Base-by-base conservation (phyloP, 441 rosid species). In the Viola pubescens region DNA sequence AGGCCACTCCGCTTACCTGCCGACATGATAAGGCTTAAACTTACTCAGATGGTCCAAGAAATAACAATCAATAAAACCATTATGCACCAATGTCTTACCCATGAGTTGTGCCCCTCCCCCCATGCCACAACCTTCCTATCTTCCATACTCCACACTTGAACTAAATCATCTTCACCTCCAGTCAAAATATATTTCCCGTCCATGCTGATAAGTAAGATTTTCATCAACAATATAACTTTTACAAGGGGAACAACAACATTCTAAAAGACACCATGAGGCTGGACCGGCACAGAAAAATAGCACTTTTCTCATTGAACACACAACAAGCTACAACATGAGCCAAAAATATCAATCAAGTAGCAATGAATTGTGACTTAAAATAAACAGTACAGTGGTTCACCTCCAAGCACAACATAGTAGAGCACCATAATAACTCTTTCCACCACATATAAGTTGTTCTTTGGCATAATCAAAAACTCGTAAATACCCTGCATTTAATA, bases 41-140 rank as follows among this genome's bases (percentile, higher is more conserved):
- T 46, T 49, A 72, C 66, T 46, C 65, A 63, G 51, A 58, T 12
- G 56, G 37, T 39, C 56, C 70, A 64, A 62, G 60, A 16, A 43
- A 47, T 49, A 52, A 0, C 37, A 66, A 52, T n/a, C 4, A 38
- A 55, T 10, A 52, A 11, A 12, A 26, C 44, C 7, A 16, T 56
- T 7, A 56, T 7, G 40, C 54, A 34, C 14, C 50, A 65, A 45
- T 72, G 73, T 61, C 86, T 69, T 76, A 94, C 99, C 99, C 99
- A 94, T 3, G 99, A 94, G 70, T 84, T 94, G 71, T 91, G 99
- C 59, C 99, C 99, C 73, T 94, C 99, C 48, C 98, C 99, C 96
- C 98, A 88, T 0, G 98, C 99, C 55, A 94, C 99, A 60, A 91
- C 91, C 78, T 91, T 94, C 48, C 91, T 84, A 67, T 94, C 99